These are phyloP conservation scores for Yamadazyma triangularis DNA, from an alignment of 1,139 yeast genomes.

Conservation along the genomic window DNA sequence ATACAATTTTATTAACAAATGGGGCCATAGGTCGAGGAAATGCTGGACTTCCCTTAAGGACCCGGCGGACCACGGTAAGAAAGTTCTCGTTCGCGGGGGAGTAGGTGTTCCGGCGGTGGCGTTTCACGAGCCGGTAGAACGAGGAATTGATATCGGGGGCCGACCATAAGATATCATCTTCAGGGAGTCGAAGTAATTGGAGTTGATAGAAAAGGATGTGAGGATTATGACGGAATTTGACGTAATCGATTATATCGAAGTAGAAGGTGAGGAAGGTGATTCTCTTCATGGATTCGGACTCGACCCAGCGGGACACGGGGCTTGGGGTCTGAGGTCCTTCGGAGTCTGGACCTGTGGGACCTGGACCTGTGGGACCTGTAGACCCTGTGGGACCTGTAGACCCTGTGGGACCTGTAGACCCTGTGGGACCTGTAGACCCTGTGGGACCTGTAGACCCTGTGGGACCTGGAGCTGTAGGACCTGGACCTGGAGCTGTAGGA, in stretches of 20 bases:
- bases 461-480: no score
- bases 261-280: constrained; percentile 79
- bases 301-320: constrained; percentile 57
- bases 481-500: constrained; percentile 22
- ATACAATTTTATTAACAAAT: constrained; percentile 61
- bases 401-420: no score
- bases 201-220: constrained; percentile 68
- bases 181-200: constrained; percentile 67
- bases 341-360: constrained; percentile 19
- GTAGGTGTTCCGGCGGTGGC: constrained; percentile 34
- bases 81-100: constrained; percentile 26
- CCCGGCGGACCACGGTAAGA: constrained; percentile 29
- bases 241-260: constrained; percentile 72
- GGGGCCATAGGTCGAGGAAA: constrained; percentile 15
- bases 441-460: no score
- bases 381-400: constrained; percentile 12
- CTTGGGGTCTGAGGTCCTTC: constrained; percentile 19
- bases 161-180: constrained; percentile 62
- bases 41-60: constrained; percentile 18
- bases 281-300: constrained; percentile 72
- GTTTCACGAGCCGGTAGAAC: constrained; percentile 34
- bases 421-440: no score
- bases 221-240: constrained; percentile 71
- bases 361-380: constrained; percentile 12
- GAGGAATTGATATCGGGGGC: constrained; percentile 37